Percentiles rank a stretch among this genome's conserved stretches.
phyloP scores from a whole-genome alignment of 2,329 filamentous ascomycete species.

The Cladosporium velox region DNA sequence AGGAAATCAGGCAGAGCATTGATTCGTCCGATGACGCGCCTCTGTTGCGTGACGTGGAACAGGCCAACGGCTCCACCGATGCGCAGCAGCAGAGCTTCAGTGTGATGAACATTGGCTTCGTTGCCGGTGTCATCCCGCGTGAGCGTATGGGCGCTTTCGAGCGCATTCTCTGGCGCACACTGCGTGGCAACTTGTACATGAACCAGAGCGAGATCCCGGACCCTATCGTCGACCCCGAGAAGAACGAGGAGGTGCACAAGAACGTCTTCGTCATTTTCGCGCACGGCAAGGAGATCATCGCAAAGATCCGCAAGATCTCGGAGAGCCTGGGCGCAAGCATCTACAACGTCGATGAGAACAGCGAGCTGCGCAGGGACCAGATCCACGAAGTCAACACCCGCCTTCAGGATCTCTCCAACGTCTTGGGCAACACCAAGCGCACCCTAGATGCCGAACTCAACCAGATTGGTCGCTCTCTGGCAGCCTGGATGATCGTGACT shows the following conservation, averaged over 20 bases:
- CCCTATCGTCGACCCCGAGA: constrained; percentile 84
- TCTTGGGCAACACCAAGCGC: constrained; percentile 90
- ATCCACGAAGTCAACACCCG: constrained; percentile 96
- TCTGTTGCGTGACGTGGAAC: constrained; percentile 87
- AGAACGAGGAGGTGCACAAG: constrained; percentile 90
- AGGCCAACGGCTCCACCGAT: constrained; percentile 54
- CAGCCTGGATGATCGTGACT: constrained; percentile 95
- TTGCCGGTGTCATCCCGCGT: constrained; percentile 90
- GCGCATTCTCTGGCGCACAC: constrained; percentile 93
- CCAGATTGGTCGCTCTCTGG: constrained; percentile 88
- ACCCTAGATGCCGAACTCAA: constrained; percentile 90
- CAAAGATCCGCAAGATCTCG: constrained; percentile 98
- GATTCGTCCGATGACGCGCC: constrained; percentile 89
- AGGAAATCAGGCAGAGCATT: constrained; percentile 89
- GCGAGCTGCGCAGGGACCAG: constrained; percentile 90
- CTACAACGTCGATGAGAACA: constrained; percentile 97
- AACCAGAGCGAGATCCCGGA: constrained; percentile 99
- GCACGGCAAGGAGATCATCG: constrained; percentile 95
- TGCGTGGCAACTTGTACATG: constrained; percentile 98
- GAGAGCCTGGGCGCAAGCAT: constrained; percentile 95
- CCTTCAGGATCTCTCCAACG: constrained; percentile 85
- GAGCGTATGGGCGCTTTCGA: constrained; percentile 95
- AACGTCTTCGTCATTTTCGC: constrained; percentile 99
- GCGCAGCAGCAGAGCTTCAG: constrained; percentile 62
- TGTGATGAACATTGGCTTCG: constrained; percentile 98